phyloP scores from a whole-genome alignment of 2,329 filamentous ascomycete species.

The Ceratocystis eucalypticola region DNA sequence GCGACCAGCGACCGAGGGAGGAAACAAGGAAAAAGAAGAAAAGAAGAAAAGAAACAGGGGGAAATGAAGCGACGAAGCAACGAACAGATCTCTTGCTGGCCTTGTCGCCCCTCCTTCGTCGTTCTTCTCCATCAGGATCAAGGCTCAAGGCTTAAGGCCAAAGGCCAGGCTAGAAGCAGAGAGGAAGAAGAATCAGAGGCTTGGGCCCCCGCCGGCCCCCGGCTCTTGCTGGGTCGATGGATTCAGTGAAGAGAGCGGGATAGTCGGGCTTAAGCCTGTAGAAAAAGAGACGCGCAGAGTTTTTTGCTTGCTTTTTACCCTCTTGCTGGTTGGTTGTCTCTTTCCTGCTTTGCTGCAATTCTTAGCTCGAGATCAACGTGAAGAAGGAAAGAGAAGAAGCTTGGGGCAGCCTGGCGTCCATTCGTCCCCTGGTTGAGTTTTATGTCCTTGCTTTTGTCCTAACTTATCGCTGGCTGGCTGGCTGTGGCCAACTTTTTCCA shows the following conservation, averaged over 20 bases:
- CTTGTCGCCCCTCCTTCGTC: neutral
- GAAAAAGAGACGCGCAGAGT: neutral
- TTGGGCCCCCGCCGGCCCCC: neutral
- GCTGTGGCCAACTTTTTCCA: neutral
- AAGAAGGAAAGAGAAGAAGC: too few relatives aligned
- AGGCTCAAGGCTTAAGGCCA: too few relatives aligned
- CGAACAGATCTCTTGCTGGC: neutral
- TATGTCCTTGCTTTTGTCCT: too few relatives aligned
- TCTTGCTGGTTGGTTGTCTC: too few relatives aligned
- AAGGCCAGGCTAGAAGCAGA: neutral
- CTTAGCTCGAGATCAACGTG: too few relatives aligned
- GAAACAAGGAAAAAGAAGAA: neutral
- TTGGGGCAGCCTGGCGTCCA: neutral
- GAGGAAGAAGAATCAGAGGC: neutral
- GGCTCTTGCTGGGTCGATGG: neutral
- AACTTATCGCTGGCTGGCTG: neutral
- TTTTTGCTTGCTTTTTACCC: too few relatives aligned
- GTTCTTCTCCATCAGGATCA: neutral
- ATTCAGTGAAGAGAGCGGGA: neutral
- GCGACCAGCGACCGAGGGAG: neutral
- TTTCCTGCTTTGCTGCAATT: too few relatives aligned
- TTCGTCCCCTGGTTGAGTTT: too few relatives aligned
- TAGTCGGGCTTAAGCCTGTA: neutral
- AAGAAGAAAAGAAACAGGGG: neutral
- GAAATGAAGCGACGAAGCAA: neutral